Conservation (phyloP, 441 rosid species). For the Adansonia madagascariensis region DNA sequence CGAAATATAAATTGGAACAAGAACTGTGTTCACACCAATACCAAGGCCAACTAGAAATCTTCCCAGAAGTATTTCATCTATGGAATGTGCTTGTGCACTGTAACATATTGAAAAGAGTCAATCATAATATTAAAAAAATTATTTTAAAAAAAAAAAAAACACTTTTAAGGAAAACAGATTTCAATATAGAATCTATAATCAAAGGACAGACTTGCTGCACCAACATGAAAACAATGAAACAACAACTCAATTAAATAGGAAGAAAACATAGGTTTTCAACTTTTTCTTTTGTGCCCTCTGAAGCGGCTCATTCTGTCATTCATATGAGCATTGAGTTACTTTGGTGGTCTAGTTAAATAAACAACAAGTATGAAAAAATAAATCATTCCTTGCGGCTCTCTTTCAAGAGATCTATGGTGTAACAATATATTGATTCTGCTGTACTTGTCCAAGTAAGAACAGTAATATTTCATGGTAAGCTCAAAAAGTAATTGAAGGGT, state of each 20-base stretch:
- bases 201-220: neutral
- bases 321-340: neutral
- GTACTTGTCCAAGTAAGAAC: neutral
- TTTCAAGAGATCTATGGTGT: neutral
- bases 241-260: neutral
- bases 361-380: neutral
- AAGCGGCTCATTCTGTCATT: neutral
- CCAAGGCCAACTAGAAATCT: constrained; percentile 87
- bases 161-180: neutral
- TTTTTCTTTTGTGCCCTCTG: neutral
- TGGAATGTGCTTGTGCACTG: constrained; percentile 84
- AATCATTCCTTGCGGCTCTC: neutral
- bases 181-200: neutral
- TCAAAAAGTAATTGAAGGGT: neutral
- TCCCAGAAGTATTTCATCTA: constrained; percentile 72
- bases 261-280: neutral
- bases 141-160: constrained; percentile 10
- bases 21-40: constrained; percentile 74
- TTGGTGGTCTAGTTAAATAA: neutral
- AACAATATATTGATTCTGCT: neutral
- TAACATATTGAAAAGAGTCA: constrained; percentile 27
- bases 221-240: neutral
- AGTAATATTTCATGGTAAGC: neutral
- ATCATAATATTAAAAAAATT: neutral
- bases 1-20: constrained; percentile 74